Base-by-base conservation (phyloP, 129 eudicot species). In the Flaveria brownii region DNA sequence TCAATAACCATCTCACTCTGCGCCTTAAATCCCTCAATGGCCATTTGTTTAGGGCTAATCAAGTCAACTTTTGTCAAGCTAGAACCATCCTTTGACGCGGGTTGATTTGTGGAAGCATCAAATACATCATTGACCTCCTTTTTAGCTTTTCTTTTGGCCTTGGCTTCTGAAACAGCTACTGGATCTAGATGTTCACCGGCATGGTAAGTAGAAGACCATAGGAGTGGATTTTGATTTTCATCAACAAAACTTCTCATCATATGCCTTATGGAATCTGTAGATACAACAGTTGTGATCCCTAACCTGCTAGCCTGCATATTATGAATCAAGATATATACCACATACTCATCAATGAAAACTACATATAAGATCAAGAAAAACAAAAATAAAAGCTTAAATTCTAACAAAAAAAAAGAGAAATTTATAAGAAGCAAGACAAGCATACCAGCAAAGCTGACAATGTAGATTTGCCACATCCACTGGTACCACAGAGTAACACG, bases 381-480 rank as follows among this genome's bases (percentile, higher is more conserved):
- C 20, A 18, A 18, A n/a, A 56, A 56, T 0, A 9, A 56, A 56
- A 3, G 1, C 28, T 56, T 6, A 17, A 56, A 56, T 56, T 23
- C 61, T 8, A 55, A 18, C 61, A 62, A 62, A 14, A 62, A 62
- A 62, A 62, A 3, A 62, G 4, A 62, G 1, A 30, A 28, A 28
- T 28, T 20, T 28, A 28, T 33, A 33, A 14, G 23, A 63, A 63
- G 69, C 69, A 63, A 63, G 46, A 30, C 6, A 13, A 20, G 1
- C 5, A 30, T 88, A 93, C 98, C 97, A 93, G 87, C 85, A 93
- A 80, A 0, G 98, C 86, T 62, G 98, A 93, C 70, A 94, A 81
- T 14, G 99, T 94, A 59, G 99, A 94, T 80, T 94, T 94, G 54
- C 99, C 99, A 72, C 99, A 94, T 82, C 99, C 99, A 77, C 98